Conservation (phyloP, 108 stramenopile genomes). For the Skeletonema marinoi region DNA sequence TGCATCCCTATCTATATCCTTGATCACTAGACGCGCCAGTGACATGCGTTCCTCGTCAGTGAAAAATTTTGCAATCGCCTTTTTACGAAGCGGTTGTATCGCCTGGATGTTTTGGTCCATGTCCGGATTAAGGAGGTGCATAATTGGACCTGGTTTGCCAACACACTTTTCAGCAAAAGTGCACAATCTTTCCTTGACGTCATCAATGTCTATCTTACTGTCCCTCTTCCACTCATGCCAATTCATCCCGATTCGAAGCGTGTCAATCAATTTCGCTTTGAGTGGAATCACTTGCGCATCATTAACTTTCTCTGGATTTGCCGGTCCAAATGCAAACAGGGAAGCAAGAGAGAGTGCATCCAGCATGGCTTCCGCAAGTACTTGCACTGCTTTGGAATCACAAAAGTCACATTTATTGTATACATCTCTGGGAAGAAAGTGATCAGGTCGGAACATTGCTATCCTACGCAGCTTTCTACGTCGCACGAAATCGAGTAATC, state of each 20-base stretch:
- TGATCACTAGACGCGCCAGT: slow-evolving; percentile 48
- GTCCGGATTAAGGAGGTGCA: slow-evolving; percentile 12
- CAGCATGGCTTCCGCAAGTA: slow-evolving; percentile 41
- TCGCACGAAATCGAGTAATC: slow-evolving; percentile 58
- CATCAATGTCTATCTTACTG: slow-evolving; percentile 10
- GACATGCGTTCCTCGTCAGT: slow-evolving; percentile 46
- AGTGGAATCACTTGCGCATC: slow-evolving; percentile 51
- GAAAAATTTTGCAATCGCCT: slow-evolving; percentile 28
- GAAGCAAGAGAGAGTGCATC: slow-evolving; percentile 33
- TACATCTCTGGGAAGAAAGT: slow-evolving; percentile 45
- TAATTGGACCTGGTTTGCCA: slow-evolving; percentile 16
- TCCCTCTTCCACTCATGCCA: slow-evolving; percentile 2
- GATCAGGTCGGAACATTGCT: slow-evolving; percentile 58
- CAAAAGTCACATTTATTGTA: slow-evolving; percentile 60
- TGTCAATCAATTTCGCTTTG: slow-evolving; percentile 50
- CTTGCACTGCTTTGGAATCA: slow-evolving; percentile 56
- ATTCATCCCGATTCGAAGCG: slow-evolving; percentile 24
- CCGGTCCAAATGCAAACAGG: slow-evolving; percentile 7
- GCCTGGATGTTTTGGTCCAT: slow-evolving; percentile 4
- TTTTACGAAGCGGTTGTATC: slow-evolving; percentile 15
- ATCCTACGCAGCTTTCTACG: slow-evolving; percentile 52
- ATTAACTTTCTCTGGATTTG: slow-evolving; percentile 14
- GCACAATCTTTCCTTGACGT: slow-evolving; percentile 23
- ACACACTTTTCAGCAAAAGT: slow-evolving; percentile 24
- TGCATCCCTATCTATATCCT: slow-evolving; percentile 51